A percentile compares a stretch with the other conserved stretches of the same genome.
Evolutionary conservation across 495 filamentous ascomycete genomes (phyloP).

Genomic region (Friedmanniomyces simplex): DNA sequence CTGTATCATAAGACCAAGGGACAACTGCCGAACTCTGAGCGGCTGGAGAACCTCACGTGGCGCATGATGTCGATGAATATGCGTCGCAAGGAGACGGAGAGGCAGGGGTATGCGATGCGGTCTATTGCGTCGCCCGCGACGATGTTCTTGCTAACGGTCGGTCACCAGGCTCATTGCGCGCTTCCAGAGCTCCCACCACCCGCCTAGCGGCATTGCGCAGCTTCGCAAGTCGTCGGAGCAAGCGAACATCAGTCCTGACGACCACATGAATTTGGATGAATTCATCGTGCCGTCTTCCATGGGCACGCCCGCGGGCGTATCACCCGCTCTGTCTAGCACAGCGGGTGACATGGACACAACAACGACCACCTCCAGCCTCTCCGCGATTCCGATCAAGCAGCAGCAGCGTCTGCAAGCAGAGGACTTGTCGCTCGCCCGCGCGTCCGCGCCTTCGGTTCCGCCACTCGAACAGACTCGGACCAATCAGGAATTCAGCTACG

Average conservation of each 20-base stretch:
- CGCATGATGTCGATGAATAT: constrained; percentile 95
- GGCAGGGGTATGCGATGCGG: constrained; percentile 30
- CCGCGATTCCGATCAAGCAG: constrained; percentile 85
- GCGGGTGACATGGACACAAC: constrained; percentile 34
- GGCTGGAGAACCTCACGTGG: constrained; percentile 98
- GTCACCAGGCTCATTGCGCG: not conserved
- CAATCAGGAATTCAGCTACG: constrained; percentile 76
- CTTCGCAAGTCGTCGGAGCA: constrained; percentile 61
- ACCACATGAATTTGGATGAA: constrained; percentile 94
- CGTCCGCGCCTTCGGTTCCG: constrained; percentile 47
- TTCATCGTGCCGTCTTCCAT: constrained; percentile 82
- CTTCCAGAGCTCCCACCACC: constrained; percentile 3
- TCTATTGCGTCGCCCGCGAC: not conserved
- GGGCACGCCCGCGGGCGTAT: constrained; percentile 66
- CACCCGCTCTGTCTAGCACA: constrained; percentile 52
- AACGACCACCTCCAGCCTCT: constrained; percentile 38
- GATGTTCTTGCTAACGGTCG: not conserved
- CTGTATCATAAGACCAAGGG: constrained; percentile 83
- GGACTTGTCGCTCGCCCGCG: constrained; percentile 45
- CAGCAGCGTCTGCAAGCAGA: constrained; percentile 54
- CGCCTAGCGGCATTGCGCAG: constrained; percentile 79
- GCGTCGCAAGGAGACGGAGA: constrained; percentile 54
- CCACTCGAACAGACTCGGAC: constrained; percentile 41
- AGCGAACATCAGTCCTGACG: constrained; percentile 35
- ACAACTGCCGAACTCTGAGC: constrained; percentile 82